These are phyloP conservation scores for Terfezia claveryi DNA, from an alignment of 495 filamentous ascomycete species.

Conservation along the genomic window DNA sequence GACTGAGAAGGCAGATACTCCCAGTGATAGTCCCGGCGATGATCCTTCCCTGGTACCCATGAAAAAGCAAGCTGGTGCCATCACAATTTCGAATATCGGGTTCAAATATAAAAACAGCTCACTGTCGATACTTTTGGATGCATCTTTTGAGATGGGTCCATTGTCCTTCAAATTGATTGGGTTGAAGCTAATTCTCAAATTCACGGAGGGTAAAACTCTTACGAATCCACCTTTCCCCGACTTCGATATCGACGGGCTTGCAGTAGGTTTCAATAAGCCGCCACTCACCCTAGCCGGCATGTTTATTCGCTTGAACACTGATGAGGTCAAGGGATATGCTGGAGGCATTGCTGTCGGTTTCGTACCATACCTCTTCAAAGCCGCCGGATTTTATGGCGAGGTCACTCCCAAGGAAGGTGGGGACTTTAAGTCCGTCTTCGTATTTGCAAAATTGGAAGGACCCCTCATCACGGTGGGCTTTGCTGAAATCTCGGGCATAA, in stretches of 20 bases:
- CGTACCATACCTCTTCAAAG: conserved; percentile 21
- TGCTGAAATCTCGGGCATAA: conserved; percentile 22
- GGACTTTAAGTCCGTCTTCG: conserved; percentile 21
- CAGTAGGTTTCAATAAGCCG: conserved; percentile 19
- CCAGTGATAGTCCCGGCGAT: neutral
- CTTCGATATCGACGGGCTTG: conserved; percentile 22
- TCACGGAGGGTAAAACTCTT: neutral
- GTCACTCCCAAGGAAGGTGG: conserved; percentile 1
- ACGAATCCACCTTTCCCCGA: neutral
- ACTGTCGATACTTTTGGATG: conserved; percentile 21
- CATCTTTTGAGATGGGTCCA: conserved; percentile 23
- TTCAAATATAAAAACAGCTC: conserved; percentile 17
- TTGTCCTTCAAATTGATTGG: conserved; percentile 22
- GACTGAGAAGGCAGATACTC: neutral
- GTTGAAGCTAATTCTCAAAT: conserved; percentile 15
- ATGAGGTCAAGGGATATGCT: conserved; percentile 13
- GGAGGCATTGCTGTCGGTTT: conserved; percentile 25
- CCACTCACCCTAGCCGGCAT: conserved; percentile 24
- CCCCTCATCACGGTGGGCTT: conserved; percentile 25
- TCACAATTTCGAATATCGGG: conserved; percentile 19
- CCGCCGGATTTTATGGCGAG: conserved; percentile 22
- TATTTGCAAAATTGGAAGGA: conserved; percentile 25
- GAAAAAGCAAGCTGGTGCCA: conserved; percentile 18
- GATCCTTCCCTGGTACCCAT: conserved; percentile 6
- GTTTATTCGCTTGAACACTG: conserved; percentile 16